These are phyloP conservation scores for Posidonia australis DNA, from an alignment of 106 monocot species.

Conservation along the genomic window DNA sequence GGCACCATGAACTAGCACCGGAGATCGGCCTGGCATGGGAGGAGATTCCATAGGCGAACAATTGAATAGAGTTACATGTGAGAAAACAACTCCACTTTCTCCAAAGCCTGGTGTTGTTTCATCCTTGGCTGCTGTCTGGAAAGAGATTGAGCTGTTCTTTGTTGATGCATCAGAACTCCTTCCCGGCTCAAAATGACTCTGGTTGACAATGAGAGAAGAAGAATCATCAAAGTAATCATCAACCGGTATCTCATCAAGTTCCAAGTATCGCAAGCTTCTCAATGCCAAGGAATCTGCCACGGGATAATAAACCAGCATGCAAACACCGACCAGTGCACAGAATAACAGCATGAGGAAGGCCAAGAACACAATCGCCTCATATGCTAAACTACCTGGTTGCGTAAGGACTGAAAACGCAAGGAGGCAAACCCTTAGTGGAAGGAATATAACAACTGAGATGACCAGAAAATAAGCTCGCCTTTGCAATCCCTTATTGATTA, in stretches of 20 bases:
- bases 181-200: conserved; percentile 20
- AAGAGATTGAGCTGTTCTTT: conserved; percentile 59
- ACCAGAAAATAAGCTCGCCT: conserved; percentile 49
- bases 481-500: conserved; percentile 68
- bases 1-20: background rate
- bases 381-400: conserved; percentile 23
- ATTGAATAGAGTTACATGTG: background rate
- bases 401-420: conserved; percentile 61
- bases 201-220: conserved; percentile 28
- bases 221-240: conserved; percentile 48
- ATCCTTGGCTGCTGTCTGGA: conserved; percentile 50
- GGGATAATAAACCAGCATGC: conserved; percentile 48
- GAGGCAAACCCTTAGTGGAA: conserved; percentile 39
- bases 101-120: conserved; percentile 8
- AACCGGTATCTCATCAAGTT: conserved; percentile 36
- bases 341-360: conserved; percentile 51
- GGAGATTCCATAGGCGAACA: background rate
- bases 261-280: conserved; percentile 26
- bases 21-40: background rate
- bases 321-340: conserved; percentile 38
- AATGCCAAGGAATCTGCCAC: conserved; percentile 31
- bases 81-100: background rate
- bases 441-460: conserved; percentile 29
- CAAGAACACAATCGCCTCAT: conserved; percentile 47
- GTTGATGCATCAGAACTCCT: conserved; percentile 53